Conservation (phyloP, 75 land plant species). For the Sequoiadendron giganteum region DNA sequence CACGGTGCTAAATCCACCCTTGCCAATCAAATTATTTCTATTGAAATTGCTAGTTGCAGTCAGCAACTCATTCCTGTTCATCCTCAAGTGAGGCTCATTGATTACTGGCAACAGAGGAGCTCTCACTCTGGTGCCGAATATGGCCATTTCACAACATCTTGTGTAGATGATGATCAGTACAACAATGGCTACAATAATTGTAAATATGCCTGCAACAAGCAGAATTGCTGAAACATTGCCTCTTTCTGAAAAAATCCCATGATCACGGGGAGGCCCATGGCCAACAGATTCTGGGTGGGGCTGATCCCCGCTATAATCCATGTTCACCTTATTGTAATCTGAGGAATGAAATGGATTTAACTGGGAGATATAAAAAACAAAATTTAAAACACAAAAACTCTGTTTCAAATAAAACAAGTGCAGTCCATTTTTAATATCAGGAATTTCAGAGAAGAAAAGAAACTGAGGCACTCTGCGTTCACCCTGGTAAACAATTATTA, state of each 20-base stretch:
- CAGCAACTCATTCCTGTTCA: constrained; percentile 13
- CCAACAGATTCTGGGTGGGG: not conserved
- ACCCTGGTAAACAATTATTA: not conserved
- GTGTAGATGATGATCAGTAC: not conserved
- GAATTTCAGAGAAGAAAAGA: too few species aligned
- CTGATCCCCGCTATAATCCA: not conserved
- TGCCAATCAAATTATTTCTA: constrained; percentile 21
- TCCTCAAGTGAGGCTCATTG: constrained; percentile 20
- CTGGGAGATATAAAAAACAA: too few species aligned
- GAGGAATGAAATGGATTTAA: too few species aligned
- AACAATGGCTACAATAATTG: not conserved
- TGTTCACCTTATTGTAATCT: too few species aligned
- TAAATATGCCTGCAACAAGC: not conserved
- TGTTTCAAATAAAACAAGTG: not conserved
- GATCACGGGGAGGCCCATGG: not conserved
- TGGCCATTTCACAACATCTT: not conserved
- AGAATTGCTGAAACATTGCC: not conserved
- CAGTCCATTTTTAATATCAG: not conserved
- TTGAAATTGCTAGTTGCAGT: constrained; percentile 21
- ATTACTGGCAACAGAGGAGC: constrained; percentile 15
- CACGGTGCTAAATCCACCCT: constrained; percentile 26
- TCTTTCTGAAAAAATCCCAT: not conserved
- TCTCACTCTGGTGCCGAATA: constrained; percentile 6
- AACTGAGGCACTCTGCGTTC: too few species aligned
- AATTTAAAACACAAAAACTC: not conserved